Base-by-base conservation (phyloP, 352 stramenopile genomes). In the Pythium aristosporum region DNA sequence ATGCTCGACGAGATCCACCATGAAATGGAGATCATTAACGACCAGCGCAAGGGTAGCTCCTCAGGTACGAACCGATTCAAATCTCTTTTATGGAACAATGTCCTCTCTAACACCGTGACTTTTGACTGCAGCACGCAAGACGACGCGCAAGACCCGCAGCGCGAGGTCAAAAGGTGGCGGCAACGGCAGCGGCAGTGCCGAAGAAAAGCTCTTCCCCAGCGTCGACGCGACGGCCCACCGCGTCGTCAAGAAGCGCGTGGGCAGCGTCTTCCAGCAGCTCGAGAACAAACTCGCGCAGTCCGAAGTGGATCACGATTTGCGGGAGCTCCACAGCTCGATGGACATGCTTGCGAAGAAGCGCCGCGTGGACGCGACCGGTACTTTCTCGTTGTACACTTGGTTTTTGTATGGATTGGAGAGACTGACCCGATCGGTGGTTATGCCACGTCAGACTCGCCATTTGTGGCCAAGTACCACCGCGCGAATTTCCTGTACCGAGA, bases 1-100 rank as follows among this genome's bases (percentile, higher is more conserved):
- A 94, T 94, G 85, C 72, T 94, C 25, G 83, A 92, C 28, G 85
- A 94, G 68, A 94, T 94, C 70, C 79, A 91, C 46, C 74, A 91
- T 42, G 85, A 94, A 70, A 92, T 94, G 71, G 82, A 94, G 63
- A 87, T 91, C 56, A 73, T 91, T 32, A 72, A 85, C 48, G 85
- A 89, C 57, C 81, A 94, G 65, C 82, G 79, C 52, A 89, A 86
- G 28, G 80, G 82, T 49, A 77, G 68, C 50, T 72, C 61, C 30
- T 79, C 74, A 1, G 67, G 78, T 85, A 76, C 52, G 71, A 18
- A 36, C 15, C 10, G 37, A 42, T 42, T 42, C 6, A 34, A 41
- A 23, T 18, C n/a, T 25, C 0, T 25, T 56, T 34, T 32, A n/a
- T 15, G 34, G 32, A 28, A 13, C 52, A 41, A 41, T 5, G 25